A percentile compares a stretch with the other conserved stretches of the same genome.
phyloP scores from a whole-genome alignment of 768 basidiomycete species.

The Tylopilus sp. region DNA sequence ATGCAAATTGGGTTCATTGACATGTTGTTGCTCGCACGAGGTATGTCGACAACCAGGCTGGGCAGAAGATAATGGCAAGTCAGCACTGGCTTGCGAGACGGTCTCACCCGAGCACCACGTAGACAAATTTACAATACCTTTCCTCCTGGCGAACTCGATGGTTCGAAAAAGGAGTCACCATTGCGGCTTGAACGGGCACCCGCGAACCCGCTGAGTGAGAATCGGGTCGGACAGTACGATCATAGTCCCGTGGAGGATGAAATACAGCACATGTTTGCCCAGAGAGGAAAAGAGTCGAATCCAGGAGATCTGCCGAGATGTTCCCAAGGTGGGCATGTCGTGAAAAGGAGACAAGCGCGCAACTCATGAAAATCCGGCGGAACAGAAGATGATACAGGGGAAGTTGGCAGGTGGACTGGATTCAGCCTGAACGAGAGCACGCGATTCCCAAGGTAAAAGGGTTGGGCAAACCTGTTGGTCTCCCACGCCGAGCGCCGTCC shows the following conservation, averaged over 20 bases:
- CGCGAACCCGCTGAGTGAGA: conserved; percentile 14
- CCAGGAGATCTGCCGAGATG: conserved; percentile 21
- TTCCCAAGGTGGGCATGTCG: conserved; percentile 25
- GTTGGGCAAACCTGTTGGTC: neutral
- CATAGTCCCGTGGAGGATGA: neutral
- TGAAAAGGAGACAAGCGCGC: conserved; percentile 6
- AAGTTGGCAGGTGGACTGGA: neutral
- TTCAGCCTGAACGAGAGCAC: conserved; percentile 1
- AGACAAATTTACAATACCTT: neutral
- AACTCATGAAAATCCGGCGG: conserved; percentile 26
- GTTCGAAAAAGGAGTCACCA: conserved; percentile 11
- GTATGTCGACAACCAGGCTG: neutral
- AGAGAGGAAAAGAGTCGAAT: conserved; percentile 1
- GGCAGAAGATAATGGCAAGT: neutral
- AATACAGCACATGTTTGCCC: neutral
- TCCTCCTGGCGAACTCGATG: neutral
- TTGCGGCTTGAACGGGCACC: conserved; percentile 11
- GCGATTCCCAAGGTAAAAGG: conserved; percentile 12
- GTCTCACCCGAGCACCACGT: neutral
- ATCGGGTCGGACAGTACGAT: conserved; percentile 9
- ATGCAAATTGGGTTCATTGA: neutral
- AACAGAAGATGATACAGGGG: neutral
- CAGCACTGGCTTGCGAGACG: neutral
- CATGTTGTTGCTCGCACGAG: neutral
- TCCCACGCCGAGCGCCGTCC: conserved; percentile 11